Evolutionary conservation across 2,329 filamentous ascomycete species (phyloP), one percentile per base, ranked within the genome.

Genomic region (Pseudovirgaria hyperparasitica): DNA sequence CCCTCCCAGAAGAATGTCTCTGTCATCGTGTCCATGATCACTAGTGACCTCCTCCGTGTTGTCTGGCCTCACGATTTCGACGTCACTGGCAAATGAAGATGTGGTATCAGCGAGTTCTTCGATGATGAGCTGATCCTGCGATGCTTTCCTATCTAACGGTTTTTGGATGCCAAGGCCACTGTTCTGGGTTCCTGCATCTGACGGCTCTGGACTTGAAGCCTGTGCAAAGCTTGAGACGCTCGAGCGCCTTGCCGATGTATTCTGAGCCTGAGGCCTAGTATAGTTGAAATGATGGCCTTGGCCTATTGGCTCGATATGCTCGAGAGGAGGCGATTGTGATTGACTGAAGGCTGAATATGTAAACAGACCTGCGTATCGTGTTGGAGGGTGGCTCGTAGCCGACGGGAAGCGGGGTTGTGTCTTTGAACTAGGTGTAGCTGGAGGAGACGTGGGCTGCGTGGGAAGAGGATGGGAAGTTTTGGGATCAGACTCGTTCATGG

Each of bases 31-130:
- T 21, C 28, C 40, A 20, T 34, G 39, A 10, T 56, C 51, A 24
- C 50, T 57, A 18, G 43, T 46, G 6, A 47, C 56, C 32, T 63
- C 58, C 39, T 61, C 57, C 23, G 43, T 50, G 31, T 60, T 51
- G 26, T 61, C 53, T 4, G 61, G 61, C 19, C 48, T 47, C 12
- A 64, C 43, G 30, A 62, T 42, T 31, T 62, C 57, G 27, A 55
- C 42, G 29, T 60, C 55, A 28, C 48, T 51, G 24, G 54, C 49
- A 30, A 56, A 57, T 16, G 20, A 19, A 5, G 33, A 34, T 26
- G 56, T 50, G 30, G 41, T 38, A 11, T 54, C 50, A 9, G 34
- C 29, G 6, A 63, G 33, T 36, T 63, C 60, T 36, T 62, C 55
- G 25, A 64, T 48, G 19, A 50, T 47, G 28, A 63, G n/a, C n/a